Conservation (phyloP, 2,329 filamentous ascomycete genomes). For the Penicillium sp. region DNA sequence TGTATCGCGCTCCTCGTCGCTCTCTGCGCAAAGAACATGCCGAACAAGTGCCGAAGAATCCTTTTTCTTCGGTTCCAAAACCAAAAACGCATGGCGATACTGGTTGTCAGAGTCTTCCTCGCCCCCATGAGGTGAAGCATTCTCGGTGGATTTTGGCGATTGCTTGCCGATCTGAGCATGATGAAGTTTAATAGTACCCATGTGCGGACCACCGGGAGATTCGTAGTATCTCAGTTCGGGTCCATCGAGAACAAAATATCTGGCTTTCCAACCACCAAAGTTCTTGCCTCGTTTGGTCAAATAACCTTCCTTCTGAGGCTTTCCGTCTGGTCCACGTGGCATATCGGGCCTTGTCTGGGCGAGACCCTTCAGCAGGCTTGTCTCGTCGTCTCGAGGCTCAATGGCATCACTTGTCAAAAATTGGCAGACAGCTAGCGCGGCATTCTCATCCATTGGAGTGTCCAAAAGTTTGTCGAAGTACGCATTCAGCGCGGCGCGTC, state of each 20-base stretch:
- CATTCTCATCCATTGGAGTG: constrained; percentile 72
- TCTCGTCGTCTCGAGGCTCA: constrained; percentile 54
- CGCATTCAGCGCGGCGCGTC: constrained; percentile 73
- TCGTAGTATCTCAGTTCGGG: constrained; percentile 86
- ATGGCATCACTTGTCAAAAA: constrained; percentile 74
- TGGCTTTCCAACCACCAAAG: constrained; percentile 96
- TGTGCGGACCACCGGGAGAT: constrained; percentile 80
- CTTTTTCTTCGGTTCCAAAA: constrained; percentile 94
- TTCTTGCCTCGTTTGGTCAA: constrained; percentile 97
- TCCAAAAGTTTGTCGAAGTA: constrained; percentile 87
- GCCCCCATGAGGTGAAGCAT: constrained; percentile 60
- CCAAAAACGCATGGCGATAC: constrained; percentile 92
- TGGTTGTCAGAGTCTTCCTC: constrained; percentile 85
- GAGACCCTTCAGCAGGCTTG: constrained; percentile 47
- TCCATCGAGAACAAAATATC: constrained; percentile 69
- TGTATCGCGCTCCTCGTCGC: constrained; percentile 83
- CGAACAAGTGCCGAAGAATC: constrained; percentile 84
- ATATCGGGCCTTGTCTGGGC: constrained; percentile 34
- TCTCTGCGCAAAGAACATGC: constrained; percentile 94
- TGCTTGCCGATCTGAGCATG: constrained; percentile 95
- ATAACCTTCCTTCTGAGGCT: constrained; percentile 79
- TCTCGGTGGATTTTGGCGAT: constrained; percentile 60
- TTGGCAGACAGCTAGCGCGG: constrained; percentile 78
- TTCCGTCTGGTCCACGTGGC: constrained; percentile 59
- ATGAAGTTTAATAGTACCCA: constrained; percentile 89